These are phyloP conservation scores for Trifolium repens DNA, from an alignment of 306 rosid genomes.

Conservation along the genomic window DNA sequence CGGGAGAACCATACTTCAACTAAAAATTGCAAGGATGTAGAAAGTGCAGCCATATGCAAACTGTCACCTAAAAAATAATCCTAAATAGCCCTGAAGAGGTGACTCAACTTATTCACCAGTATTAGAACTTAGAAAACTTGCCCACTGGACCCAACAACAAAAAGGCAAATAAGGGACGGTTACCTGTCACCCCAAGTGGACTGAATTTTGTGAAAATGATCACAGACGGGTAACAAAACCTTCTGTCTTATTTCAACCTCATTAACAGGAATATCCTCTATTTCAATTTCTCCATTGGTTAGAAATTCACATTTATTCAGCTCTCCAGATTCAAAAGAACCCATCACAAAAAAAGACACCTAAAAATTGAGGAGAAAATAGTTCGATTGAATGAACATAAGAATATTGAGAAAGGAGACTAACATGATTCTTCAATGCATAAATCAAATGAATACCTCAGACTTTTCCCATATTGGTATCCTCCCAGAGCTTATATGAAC, in stretches of 20 bases:
- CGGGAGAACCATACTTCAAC: slow-evolving; percentile 27
- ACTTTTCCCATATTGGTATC: slow-evolving; percentile 87
- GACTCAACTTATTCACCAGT: background rate
- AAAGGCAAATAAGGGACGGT: slow-evolving; percentile 28
- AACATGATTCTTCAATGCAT: slow-evolving; percentile 29
- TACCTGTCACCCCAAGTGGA: slow-evolving; percentile 84
- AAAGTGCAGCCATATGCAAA: slow-evolving; percentile 14
- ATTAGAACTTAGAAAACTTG: slow-evolving; percentile 9
- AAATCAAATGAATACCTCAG: slow-evolving; percentile 65
- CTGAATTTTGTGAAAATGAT: slow-evolving; percentile 70
- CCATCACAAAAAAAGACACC: slow-evolving; percentile 79
- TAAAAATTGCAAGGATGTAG: slow-evolving; percentile 30
- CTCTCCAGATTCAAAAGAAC: slow-evolving; percentile 54
- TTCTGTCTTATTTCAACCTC: slow-evolving; percentile 84
- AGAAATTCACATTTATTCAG: slow-evolving; percentile 42
- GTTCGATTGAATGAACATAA: slow-evolving; percentile 40
- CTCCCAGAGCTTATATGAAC: slow-evolving; percentile 82
- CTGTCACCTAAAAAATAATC: slow-evolving; percentile 3
- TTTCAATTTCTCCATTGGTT: slow-evolving; percentile 75
- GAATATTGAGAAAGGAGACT: slow-evolving; percentile 34
- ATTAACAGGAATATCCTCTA: slow-evolving; percentile 68
- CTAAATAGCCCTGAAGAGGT: slow-evolving; percentile 6
- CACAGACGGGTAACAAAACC: slow-evolving; percentile 80
- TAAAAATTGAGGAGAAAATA: slow-evolving; percentile 40
- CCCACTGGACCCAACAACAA: slow-evolving; percentile 11